Base-by-base conservation (phyloP, 1,139 yeast species). In the Saccharomycopsis crataegensis region DNA sequence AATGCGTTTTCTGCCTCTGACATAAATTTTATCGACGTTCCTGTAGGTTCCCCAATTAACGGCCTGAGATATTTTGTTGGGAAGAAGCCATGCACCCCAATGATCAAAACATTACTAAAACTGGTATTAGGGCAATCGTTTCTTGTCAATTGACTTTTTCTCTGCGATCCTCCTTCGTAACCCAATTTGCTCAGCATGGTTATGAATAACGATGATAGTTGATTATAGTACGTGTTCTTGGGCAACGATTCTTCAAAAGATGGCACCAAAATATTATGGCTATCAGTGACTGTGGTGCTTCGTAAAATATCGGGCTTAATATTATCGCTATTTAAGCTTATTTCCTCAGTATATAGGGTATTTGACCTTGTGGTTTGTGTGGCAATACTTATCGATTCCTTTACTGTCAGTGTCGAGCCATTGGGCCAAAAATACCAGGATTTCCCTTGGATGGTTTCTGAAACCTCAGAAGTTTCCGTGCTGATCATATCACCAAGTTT, bases 61-160 rank as follows among this genome's bases (percentile, higher is more conserved):
- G 96, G 90, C 52, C 98, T 73, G 1, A 93, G 77, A 78, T 89
- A 83, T 59, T 77, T 80, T 1, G 91, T 85, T 0, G 99, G 98
- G 69, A 93, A 89, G 63, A 91, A 93, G 0, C 98, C 98, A 70
- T 93, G 98, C 1, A 93, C 91, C 0, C 99, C 98, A 58, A 93
- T 81, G 37, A 93, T 86, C 45, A 93, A 76, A 1, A 84, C 84
- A 57, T 81, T 79, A 49, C 67, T 70, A 48, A 73, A 68, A 2
- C 50, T 48, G 3, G 60, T 57, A 14, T 50, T 42, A 6, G 55
- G 54, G 2, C 36, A 17, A 7, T 37, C 17, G 41, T 54, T 56
- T 37, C 58, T 43, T n/a, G 48, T 33, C 31, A 53, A 48, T 3
- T 52, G 49, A n/a, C n/a, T 9, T 16, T 46, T 43, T 17, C 38